Evolutionary conservation across 345 rosid species (phyloP), one percentile per base, ranked within the genome.

Genomic region (Pistacia integerrima): DNA sequence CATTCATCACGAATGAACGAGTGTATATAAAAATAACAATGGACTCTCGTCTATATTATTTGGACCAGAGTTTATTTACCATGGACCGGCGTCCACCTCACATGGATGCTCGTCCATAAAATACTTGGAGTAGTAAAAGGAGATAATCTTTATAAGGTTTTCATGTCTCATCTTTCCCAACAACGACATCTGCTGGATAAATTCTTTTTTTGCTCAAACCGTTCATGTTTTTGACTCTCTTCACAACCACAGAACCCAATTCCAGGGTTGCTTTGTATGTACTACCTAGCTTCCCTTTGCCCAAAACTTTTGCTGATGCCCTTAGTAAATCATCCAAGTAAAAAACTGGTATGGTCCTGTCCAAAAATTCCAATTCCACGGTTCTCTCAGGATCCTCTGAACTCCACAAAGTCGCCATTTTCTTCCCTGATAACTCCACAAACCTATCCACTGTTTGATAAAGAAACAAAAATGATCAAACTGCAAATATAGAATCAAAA

Each of bases 311-410:
- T 14, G 93, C 90, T 2, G 91, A 85, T 74, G 91, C 85, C 65
- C 89, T 79, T 0, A 90, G 86, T 64, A 90, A 80, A 64, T 90
- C 93, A 60, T 90, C 90, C 80, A 90, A 81, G 82, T 86, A 85
- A 22, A n/a, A 88, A 5, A 64, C 78, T 0, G 81, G 77, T 68
- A 77, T 69, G 44, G 74, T 81, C 82, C 67, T 81, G 66, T 80
- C 82, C 1, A 90, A 82, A n/a, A 90, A 76, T 73, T 80, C 81
- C 5, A 90, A 74, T 54, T 88, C 91, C 49, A 73, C 84, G 20
- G 69, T 66, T 79, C 82, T 84, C 76, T 88, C 90, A 4, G 87
- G 82, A 77, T 85, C 90, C 38, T 73, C 75, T 8, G 56, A 41
- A 67, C 79, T 78, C 60, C 14, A 46, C 3, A 76, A 84, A 41